Conservation (phyloP, 371 early-diverging fungal genomes). For the Funneliformis caledonium region DNA sequence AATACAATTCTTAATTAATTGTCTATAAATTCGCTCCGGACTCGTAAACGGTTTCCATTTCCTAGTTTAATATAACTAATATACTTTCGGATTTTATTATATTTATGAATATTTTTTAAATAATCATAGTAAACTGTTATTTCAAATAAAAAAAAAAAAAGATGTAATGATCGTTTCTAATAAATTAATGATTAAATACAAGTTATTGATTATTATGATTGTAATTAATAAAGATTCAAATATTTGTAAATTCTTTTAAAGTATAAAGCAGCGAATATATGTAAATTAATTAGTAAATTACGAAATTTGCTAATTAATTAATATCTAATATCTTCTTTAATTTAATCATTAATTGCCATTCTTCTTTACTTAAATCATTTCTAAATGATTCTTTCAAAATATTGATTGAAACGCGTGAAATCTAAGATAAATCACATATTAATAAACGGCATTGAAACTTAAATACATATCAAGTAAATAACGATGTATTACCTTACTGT, state of each 20-base stretch:
- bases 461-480: slow-evolving; percentile 7
- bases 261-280: too few relatives aligned
- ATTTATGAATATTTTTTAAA: too few relatives aligned
- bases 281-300: neutral
- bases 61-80: too few relatives aligned
- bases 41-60: too few relatives aligned
- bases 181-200: too few relatives aligned
- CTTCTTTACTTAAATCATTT: slow-evolving; percentile 93
- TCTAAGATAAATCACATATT: slow-evolving; percentile 50
- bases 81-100: too few relatives aligned
- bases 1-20: too few relatives aligned
- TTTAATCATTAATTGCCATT: slow-evolving; percentile 87
- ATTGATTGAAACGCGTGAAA: slow-evolving; percentile 96
- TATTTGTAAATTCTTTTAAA: neutral
- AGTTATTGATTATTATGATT: too few relatives aligned
- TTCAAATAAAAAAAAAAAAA: too few relatives aligned
- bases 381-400: slow-evolving; percentile 97
- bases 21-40: too few relatives aligned
- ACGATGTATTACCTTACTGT: slow-evolving; percentile 49
- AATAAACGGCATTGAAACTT: neutral
- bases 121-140: too few relatives aligned
- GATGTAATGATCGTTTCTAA: too few relatives aligned
- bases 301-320: slow-evolving; percentile 8
- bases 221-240: neutral
- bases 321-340: slow-evolving; percentile 67